Percentiles rank a stretch among this genome's conserved stretches.
These are phyloP conservation scores for Leishmania gerbilli DNA, from an alignment of 208 protist species.

Conservation along the genomic window DNA sequence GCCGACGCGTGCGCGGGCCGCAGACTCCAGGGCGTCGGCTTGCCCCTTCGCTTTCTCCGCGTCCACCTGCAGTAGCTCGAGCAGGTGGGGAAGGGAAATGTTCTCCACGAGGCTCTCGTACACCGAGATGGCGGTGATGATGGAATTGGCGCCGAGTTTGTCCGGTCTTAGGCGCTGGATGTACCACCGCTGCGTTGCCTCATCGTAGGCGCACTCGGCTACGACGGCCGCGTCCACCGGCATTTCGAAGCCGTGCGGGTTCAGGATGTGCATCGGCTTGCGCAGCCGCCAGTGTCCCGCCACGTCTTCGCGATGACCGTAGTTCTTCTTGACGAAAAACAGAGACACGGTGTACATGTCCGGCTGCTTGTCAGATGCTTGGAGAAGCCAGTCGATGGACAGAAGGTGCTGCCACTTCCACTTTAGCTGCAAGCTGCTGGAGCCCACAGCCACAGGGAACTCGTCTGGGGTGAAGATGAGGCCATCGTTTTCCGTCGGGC, in stretches of 20 bases:
- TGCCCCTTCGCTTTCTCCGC: neutral
- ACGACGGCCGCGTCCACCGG: constrained; percentile 38
- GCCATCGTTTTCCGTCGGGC: constrained; percentile 69
- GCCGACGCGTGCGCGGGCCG: neutral
- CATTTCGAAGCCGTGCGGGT: constrained; percentile 51
- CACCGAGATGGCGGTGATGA: constrained; percentile 82
- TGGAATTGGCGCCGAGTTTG: constrained; percentile 74
- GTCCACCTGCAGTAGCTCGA: constrained; percentile 28
- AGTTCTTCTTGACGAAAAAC: constrained; percentile 76
- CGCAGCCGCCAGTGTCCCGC: constrained; percentile 56
- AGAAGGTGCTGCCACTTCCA: constrained; percentile 84
- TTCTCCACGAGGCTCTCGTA: constrained; percentile 78
- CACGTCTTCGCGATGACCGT: constrained; percentile 59
- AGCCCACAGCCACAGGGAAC: constrained; percentile 62
- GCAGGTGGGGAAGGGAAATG: constrained; percentile 44
- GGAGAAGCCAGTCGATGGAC: constrained; percentile 74
- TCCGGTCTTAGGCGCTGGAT: constrained; percentile 73
- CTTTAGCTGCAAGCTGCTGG: constrained; percentile 70
- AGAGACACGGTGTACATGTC: constrained; percentile 52
- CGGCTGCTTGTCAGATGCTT: constrained; percentile 25
- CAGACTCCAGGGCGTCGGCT: constrained; percentile 14
- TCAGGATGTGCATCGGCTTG: constrained; percentile 47
- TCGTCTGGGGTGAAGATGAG: constrained; percentile 82
- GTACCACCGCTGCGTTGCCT: constrained; percentile 36
- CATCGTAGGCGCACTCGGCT: constrained; percentile 69